Evolutionary conservation across 2,329 filamentous ascomycete species (phyloP).

Genomic region (Periconia digitata): DNA sequence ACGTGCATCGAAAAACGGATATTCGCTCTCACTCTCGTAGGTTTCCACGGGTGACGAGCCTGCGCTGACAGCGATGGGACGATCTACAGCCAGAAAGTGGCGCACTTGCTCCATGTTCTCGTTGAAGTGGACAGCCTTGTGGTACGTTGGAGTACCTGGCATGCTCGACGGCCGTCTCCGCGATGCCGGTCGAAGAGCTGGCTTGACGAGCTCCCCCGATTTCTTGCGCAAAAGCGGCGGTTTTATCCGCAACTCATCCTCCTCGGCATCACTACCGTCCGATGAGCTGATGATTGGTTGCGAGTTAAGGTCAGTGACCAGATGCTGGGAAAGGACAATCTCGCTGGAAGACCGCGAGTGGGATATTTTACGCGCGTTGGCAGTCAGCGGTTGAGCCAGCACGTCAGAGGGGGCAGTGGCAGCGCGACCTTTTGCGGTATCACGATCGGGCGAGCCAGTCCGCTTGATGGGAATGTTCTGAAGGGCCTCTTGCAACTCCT

Average conservation of each 20-base stretch:
- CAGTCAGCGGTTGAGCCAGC: constrained; percentile 46
- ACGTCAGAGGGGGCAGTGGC: constrained; percentile 21
- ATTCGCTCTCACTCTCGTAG: constrained; percentile 85
- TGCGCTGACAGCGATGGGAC: constrained; percentile 93
- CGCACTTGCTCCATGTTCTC: constrained; percentile 93
- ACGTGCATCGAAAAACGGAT: constrained; percentile 70
- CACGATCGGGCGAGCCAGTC: constrained; percentile 57
- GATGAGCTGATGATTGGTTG: constrained; percentile 48
- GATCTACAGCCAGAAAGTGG: constrained; percentile 92
- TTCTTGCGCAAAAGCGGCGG: constrained; percentile 97
- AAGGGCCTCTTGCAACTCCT: constrained; percentile 79
- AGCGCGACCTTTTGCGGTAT: constrained; percentile 17
- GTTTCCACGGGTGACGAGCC: constrained; percentile 87
- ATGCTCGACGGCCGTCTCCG: constrained; percentile 87
- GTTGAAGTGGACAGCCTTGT: constrained; percentile 98
- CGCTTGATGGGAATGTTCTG: constrained; percentile 72
- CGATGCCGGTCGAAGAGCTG: constrained; percentile 80
- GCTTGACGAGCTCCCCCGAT: constrained; percentile 93
- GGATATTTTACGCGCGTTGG: constrained; percentile 61
- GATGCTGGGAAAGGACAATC: constrained; percentile 52
- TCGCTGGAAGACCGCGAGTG: constrained; percentile 64
- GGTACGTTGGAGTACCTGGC: constrained; percentile 94
- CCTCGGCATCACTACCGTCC: constrained; percentile 58
- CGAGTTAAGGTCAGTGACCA: constrained; percentile 45
- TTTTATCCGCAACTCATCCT: constrained; percentile 63